phyloP scores from a whole-genome alignment of 164 flowering plant genomes.

The Vitis rotundifolia region DNA sequence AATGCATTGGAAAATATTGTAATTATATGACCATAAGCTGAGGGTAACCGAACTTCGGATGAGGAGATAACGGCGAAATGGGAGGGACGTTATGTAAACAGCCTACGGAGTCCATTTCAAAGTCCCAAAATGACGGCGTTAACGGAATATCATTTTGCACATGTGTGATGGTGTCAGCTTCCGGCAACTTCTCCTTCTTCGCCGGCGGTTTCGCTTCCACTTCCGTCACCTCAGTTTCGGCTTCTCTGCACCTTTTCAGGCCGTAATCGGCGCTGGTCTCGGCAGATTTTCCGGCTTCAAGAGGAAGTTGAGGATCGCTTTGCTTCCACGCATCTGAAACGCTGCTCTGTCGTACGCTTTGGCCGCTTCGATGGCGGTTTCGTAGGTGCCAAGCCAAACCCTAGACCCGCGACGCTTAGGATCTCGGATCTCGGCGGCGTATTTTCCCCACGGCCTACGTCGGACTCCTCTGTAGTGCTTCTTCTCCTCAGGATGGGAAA shows the following conservation, averaged over 20 bases:
- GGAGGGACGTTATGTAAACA: conserved; percentile 29
- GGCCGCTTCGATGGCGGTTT: conserved; percentile 55
- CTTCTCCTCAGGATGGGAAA: conserved; percentile 3
- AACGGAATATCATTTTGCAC: conserved; percentile 13
- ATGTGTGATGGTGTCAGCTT: background rate
- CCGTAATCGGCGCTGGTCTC: background rate
- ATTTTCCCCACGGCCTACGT: conserved; percentile 62
- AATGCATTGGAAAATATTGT: background rate
- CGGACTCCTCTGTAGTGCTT: conserved; percentile 58
- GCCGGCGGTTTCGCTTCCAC: conserved; percentile 10
- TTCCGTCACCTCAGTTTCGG: conserved; percentile 9
- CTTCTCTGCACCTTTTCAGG: conserved; percentile 6
- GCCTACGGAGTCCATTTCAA: conserved; percentile 13
- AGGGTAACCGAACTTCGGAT: conserved; percentile 19
- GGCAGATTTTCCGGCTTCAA: conserved; percentile 30
- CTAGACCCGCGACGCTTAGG: conserved; percentile 45
- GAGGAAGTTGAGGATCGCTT: conserved; percentile 60
- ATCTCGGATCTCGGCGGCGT: conserved; percentile 66
- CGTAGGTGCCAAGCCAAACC: conserved; percentile 60
- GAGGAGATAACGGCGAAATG: conserved; percentile 45
- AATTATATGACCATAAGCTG: conserved; percentile 29
- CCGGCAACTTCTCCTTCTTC: conserved; percentile 28
- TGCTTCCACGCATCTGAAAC: conserved; percentile 52
- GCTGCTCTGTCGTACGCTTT: conserved; percentile 64
- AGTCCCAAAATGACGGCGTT: conserved; percentile 42